These are phyloP conservation scores for Backusella parvicylindrica DNA, from an alignment of 192 early-diverging fungal genomes.

Conservation along the genomic window DNA sequence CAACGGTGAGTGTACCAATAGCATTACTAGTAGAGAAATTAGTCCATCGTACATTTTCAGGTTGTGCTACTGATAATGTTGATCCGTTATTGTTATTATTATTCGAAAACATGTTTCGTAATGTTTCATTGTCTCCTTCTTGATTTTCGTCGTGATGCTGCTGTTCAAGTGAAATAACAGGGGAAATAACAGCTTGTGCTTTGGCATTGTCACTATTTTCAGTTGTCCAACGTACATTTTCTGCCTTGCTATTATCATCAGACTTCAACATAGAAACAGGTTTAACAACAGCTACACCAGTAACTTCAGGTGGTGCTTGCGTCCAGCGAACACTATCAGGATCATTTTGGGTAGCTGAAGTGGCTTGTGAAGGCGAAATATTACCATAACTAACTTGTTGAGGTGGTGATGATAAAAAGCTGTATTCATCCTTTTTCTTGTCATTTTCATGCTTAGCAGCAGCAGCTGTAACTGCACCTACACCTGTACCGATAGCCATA, in stretches of 20 bases:
- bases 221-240: conserved; percentile 13
- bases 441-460: neutral
- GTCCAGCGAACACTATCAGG: conserved; percentile 4
- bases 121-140: neutral
- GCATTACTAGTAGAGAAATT: neutral
- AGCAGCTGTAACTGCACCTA: neutral
- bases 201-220: neutral
- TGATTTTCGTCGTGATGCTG: neutral
- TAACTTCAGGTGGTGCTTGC: neutral
- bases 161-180: neutral
- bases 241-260: neutral
- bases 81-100: neutral
- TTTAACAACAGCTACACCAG: neutral
- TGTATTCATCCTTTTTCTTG: neutral
- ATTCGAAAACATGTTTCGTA: neutral
- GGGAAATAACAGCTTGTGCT: neutral
- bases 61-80: neutral
- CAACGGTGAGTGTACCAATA: neutral
- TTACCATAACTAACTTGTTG: neutral
- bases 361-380: neutral
- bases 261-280: neutral
- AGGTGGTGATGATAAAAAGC: neutral
- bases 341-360: neutral
- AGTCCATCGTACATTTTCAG: conserved; percentile 6
- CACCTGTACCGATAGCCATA: neutral